Evolutionary conservation across 192 early-diverging fungal species (phyloP).

Genomic region (Kappamyces sp.): DNA sequence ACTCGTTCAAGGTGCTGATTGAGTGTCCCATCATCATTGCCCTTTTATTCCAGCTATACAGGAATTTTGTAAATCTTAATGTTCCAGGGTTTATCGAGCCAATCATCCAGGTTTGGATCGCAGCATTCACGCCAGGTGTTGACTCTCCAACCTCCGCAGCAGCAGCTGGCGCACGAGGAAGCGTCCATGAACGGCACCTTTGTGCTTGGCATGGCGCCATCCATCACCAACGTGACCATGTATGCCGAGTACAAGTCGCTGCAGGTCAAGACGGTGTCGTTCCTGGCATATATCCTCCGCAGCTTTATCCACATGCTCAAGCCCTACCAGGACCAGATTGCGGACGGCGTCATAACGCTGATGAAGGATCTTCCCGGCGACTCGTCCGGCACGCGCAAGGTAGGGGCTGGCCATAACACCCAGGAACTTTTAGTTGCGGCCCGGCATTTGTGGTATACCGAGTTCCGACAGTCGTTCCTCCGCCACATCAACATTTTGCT

Average conservation of each 20-base stretch:
- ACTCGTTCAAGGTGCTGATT: slow-evolving; percentile 95
- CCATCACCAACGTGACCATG: slow-evolving; percentile 63
- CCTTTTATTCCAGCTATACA: slow-evolving; percentile 83
- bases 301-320: slow-evolving; percentile 65
- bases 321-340: slow-evolving; percentile 75
- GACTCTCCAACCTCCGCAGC: slow-evolving; percentile 48
- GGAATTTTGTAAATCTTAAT: slow-evolving; percentile 68
- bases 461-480: slow-evolving; percentile 83
- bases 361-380: slow-evolving; percentile 93
- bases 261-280: slow-evolving; percentile 98
- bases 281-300: slow-evolving; percentile 89
- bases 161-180: slow-evolving; percentile 37
- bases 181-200: slow-evolving; percentile 48
- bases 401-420: slow-evolving; percentile 21
- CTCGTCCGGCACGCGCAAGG: slow-evolving; percentile 84
- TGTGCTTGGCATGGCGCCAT: slow-evolving; percentile 74
- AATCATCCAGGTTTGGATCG: slow-evolving; percentile 63
- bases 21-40: slow-evolving; percentile 99
- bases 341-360: slow-evolving; percentile 80
- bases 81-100: slow-evolving; percentile 82
- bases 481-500: slow-evolving; percentile 87
- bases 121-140: slow-evolving; percentile 25
- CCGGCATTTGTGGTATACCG: slow-evolving; percentile 88
- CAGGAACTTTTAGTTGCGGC: slow-evolving; percentile 92
- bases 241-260: slow-evolving; percentile 88